A percentile compares a stretch with the other conserved stretches of the same genome.
These are phyloP conservation scores for Mycena citricolor DNA, from an alignment of 1,284 basidiomycete genomes.

Conservation along the genomic window DNA sequence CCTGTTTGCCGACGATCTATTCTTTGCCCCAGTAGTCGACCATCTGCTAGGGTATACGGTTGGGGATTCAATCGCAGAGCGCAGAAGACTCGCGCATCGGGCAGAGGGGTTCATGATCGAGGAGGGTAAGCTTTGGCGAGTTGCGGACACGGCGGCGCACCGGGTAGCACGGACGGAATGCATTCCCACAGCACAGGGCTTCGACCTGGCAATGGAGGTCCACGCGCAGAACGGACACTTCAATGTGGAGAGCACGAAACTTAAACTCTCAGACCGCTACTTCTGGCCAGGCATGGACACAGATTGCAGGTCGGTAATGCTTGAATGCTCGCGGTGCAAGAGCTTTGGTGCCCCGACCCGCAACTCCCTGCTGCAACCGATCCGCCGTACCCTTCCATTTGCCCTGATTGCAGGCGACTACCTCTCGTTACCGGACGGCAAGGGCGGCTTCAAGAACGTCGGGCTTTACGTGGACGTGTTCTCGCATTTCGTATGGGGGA, in stretches of 20 bases:
- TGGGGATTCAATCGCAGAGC: slow-evolving; percentile 22
- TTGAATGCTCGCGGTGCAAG: slow-evolving; percentile 31
- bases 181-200: slow-evolving; percentile 12
- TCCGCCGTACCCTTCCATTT: slow-evolving; percentile 36
- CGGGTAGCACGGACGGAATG: slow-evolving; percentile 25
- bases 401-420: slow-evolving; percentile 36
- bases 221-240: slow-evolving; percentile 32
- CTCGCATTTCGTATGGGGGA: slow-evolving; percentile 14
- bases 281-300: slow-evolving; percentile 31
- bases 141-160: slow-evolving; percentile 21
- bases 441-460: slow-evolving; percentile 29
- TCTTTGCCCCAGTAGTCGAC: slow-evolving; percentile 11
- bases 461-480: slow-evolving; percentile 14
- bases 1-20: slow-evolving; percentile 26
- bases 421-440: slow-evolving; percentile 34
- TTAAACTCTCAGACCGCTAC: slow-evolving; percentile 27
- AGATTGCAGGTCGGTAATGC: slow-evolving; percentile 25
- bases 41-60: slow-evolving; percentile 1
- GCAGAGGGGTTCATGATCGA: slow-evolving; percentile 33
- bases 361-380: slow-evolving; percentile 35
- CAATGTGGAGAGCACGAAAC: slow-evolving; percentile 31
- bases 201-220: slow-evolving; percentile 19
- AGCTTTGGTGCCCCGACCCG: slow-evolving; percentile 29
- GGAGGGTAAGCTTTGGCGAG: slow-evolving; percentile 33
- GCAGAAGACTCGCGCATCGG: slow-evolving; percentile 26